Base-by-base conservation (phyloP, 1,284 basidiomycete genomes). In the Moesziomyces globuligerus region DNA sequence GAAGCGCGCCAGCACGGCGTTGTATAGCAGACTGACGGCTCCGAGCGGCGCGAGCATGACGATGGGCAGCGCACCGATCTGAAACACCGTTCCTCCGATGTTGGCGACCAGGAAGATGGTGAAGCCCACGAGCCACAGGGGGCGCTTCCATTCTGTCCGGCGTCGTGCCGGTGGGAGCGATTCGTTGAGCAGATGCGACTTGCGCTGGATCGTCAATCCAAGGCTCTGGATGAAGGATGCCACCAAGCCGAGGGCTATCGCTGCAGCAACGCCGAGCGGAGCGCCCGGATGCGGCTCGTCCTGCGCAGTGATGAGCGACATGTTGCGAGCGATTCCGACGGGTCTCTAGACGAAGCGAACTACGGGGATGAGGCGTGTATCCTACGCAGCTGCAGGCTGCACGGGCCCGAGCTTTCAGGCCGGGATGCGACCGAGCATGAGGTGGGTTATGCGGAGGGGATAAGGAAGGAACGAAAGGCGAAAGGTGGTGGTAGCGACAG, bases 181-280 rank as follows among this genome's bases (percentile, higher is more conserved):
- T 72, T 93, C 90, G 80, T 96, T 93, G 61, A 91, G 85, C 36
- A 97, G 87, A 86, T 97, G 94, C 75, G 92, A 94, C 85, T 95
- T 94, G 69, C 94, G 89, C 83, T 97, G 94, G 64, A 98, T 90
- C 25, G 94, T 96, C 36, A 98, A 87, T 17, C 94, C 87, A 2
- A 96, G 86, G 24, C 91, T 92, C 83, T 97, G 94, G 23, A 97
- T 86, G 81, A 92, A 94, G 25, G 91, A 93, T 23, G 93, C 91
- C 15, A 93, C 80, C 26, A 98, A 87, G 28, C 94, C 94, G 61
- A 95, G 86, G 7, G 61, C 57, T 37, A 79, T 79, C 25, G 77
- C 77, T 4, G 67, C 59, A 4, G 76, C 64, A 23, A 79, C 77
- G 53, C 59, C 57, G 51, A 72, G 55, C 7, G 58, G 61, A 21